Base-by-base conservation (phyloP, 768 basidiomycete species). In the Kwoniella shandongensis region DNA sequence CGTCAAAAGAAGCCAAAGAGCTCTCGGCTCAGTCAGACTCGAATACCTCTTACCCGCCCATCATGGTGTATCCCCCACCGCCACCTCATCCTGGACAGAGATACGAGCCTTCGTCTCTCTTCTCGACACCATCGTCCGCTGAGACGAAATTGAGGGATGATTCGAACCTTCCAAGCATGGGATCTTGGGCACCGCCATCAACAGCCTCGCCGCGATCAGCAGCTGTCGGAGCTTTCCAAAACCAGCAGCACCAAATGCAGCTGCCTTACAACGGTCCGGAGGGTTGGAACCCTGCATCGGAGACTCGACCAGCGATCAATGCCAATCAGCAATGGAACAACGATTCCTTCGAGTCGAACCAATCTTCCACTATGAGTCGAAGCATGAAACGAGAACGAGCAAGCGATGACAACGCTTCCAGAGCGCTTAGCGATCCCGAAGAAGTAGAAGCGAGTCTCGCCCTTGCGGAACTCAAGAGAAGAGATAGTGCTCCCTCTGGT, bases 361-460 rank as follows among this genome's bases (percentile, higher is more conserved):
- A 17, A 11, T 15, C 32, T 6, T 32, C 36, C 25, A 38, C 25
- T 30, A 20, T 44, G 30, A 36, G n/a, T 17, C 26, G 26, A 26
- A 32, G 15, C 8, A 42, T 54, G 25, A 51, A 61, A 35, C 29
- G 49, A 20, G 44, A 40, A 17, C 32, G 48, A 39, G 36, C 38
- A 44, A n/a, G 12, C 8, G 38, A 49, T 10, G 32, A 32, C 20
- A 32, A 51, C 32, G 23, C 46, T 12, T 17, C 41, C 7, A 20
- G 51, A 7, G 47, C 59, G 5, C 26, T 61, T 17, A 57, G 55
- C 44, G 55, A 57, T 48, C 44, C 54, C 13, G 61, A 55, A 10
- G 65, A 66, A 44, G 61, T 57, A 10, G 65, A 66, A 53, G 61
- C 65, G 12, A 51, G 58, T 18, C 47, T 66, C 22, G 65, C 65